Evolutionary conservation across 345 rosid genomes (phyloP), one percentile per base, ranked within the genome.

Genomic region (Acer negundo): DNA sequence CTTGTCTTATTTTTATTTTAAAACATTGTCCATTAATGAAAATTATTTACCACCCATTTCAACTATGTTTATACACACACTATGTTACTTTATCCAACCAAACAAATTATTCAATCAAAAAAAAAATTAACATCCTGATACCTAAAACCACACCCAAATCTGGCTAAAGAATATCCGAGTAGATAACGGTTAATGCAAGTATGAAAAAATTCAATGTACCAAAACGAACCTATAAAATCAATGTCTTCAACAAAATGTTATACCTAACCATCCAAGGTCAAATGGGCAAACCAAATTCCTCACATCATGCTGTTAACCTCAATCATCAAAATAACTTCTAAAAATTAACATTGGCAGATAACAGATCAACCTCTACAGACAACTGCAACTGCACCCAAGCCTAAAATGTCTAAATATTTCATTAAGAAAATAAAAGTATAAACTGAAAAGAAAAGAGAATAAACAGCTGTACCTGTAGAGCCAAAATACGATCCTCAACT

Each of bases 401-500:
- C 11, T 28, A 53, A 19, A 80, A 42, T 6, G 8, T 58, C 68
- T 26, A 40, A 17, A 23, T 31, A 17, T 53, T 78, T 10, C 26
- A 15, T 77, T 61, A 16, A 64, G 6, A 82, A 70, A 10, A 64
- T 19, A 1, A 67, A 38, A 24, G 26, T 1, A 55, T 24, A 1
- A 61, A 55, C 59, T 47, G 24, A 38, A 26, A 51, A 56, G 10
- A 24, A 74, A 35, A 67, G 2, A 62, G 11, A 55, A 1, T 74
- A 13, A 23, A 51, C 10, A 23, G 31, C 22, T 10, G 70, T 86
- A 91, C 99, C 96, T 93, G 97, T 75, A 95, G 88, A 9, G 93
- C 97, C 77, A 92, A 87, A 72, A 92, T 95, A 11, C 97, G 95
- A 91, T 95, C 99, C 80, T 93, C 95, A 28, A 93, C 96, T 51